Evolutionary conservation across 208 protist species (phyloP).

Genomic region (Trypanosoma theileri): DNA sequence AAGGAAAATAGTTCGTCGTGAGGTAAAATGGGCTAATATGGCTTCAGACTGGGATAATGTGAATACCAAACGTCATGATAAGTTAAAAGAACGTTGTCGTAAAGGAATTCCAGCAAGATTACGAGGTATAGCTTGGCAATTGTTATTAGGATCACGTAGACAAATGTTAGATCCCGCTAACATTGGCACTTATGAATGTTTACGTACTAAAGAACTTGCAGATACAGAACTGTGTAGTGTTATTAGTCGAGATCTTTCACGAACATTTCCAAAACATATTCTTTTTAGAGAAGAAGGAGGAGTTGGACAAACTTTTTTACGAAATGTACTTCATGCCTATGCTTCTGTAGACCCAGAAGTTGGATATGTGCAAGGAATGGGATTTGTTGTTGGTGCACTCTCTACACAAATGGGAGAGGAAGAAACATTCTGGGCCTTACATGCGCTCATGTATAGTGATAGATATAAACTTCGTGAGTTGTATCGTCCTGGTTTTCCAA

Average conservation of each 20-base stretch:
- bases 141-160: constrained; percentile 74
- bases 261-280: constrained; percentile 90
- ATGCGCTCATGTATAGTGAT: constrained; percentile 85
- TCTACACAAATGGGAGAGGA: constrained; percentile 91
- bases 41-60: constrained; percentile 77
- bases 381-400: constrained; percentile 86
- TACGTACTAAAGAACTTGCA: constrained; percentile 65
- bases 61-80: constrained; percentile 67
- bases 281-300: constrained; percentile 85
- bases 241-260: constrained; percentile 77
- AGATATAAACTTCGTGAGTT: constrained; percentile 86
- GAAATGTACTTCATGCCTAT: constrained; percentile 91
- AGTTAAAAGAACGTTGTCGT: constrained; percentile 88
- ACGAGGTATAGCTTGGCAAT: constrained; percentile 86
- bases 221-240: constrained; percentile 62
- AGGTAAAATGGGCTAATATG: constrained; percentile 92
- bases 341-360: constrained; percentile 88
- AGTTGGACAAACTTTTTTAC: constrained; percentile 82
- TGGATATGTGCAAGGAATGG: constrained; percentile 95
- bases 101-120: constrained; percentile 86
- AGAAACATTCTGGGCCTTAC: constrained; percentile 91
- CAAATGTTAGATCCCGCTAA: constrained; percentile 74
- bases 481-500: constrained; percentile 86
- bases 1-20: constrained; percentile 63
- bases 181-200: constrained; percentile 63